Base-by-base conservation (phyloP, 371 early-diverging fungal species). In the Mortierella sp. region DNA sequence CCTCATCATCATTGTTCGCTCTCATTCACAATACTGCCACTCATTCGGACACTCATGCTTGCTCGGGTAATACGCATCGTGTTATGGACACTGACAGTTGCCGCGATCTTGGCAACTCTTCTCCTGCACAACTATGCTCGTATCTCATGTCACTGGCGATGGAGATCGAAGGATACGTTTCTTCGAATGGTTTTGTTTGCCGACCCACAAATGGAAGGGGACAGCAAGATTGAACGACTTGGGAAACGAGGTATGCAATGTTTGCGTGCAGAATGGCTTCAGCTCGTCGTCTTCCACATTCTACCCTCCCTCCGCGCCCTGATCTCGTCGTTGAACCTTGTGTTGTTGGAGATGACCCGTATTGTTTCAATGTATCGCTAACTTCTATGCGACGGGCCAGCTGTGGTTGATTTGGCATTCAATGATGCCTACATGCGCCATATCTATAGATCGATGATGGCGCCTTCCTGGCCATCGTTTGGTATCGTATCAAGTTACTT, bases 161-260 rank as follows among this genome's bases (percentile, higher is more conserved):
- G 76, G 76, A 18, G 54, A 2, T 56, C 58, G 4, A 41, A 49
- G 3, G 64, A 62, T 3, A 53, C 68, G 10, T 73, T 73, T 28
- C 13, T 74, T 21, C 21, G 84, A 18, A 79, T 86, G 67, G 78
- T 80, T 19, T 72, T 86, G 50, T 81, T 84, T 53, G 86, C 86
- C 13, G 86, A 86, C 43, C 86, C 86, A 5, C 86, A 86, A 70
- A 85, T 86, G 61, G 86, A 86, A 27, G 86, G 86, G 6, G 84
- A 85, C 54, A 80, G 82, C 12, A 86, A 86, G 65, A 69, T 86
- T 52, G 27, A n/a, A 13, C 82, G 83, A 31, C 78, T 85, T 52
- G 84, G 84, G 27, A 79, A 52, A 27, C 48, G 73, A 50, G 86
- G 86, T 61, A 58, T 18, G 19, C 5, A 1, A 21, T 27, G 28